Conservation (phyloP, 2,329 filamentous ascomycete genomes). For the Emergomyces orientalis region DNA sequence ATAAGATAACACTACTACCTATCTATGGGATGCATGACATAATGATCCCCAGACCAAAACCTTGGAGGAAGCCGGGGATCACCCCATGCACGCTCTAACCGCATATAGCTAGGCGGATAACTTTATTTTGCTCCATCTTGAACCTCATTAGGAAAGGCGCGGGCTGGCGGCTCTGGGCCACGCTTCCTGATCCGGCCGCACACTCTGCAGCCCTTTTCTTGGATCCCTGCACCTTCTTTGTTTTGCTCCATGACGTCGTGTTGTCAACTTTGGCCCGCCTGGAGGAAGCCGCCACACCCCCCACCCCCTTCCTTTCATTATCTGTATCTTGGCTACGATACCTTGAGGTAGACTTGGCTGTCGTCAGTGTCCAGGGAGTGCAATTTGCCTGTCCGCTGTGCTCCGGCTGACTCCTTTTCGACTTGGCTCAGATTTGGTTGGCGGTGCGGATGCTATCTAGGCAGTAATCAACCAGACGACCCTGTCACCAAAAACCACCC, state of each 20-base stretch:
- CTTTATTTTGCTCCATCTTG: neutral
- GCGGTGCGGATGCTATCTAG: no score
- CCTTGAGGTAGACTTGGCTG: no score
- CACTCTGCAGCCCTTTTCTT: neutral
- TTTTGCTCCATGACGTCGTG: constrained; percentile 1
- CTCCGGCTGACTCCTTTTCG: neutral
- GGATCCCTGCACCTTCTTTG: neutral
- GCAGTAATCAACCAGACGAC: no score
- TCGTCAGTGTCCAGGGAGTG: no score
- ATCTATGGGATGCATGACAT: neutral
- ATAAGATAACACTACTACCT: no score
- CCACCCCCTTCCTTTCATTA: no score
- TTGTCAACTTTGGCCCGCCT: neutral
- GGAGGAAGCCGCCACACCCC: neutral
- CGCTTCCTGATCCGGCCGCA: neutral
- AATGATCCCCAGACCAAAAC: neutral
- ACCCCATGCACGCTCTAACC: neutral
- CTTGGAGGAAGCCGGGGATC: neutral
- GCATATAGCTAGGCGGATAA: neutral
- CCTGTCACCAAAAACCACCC: no score
- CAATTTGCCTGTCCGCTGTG: neutral
- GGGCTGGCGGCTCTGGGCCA: neutral
- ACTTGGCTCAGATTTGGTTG: neutral
- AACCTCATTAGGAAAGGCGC: neutral
- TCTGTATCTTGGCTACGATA: neutral